phyloP scores from a whole-genome alignment of 805 yeast species.

The Debaryomyces hansenii region DNA sequence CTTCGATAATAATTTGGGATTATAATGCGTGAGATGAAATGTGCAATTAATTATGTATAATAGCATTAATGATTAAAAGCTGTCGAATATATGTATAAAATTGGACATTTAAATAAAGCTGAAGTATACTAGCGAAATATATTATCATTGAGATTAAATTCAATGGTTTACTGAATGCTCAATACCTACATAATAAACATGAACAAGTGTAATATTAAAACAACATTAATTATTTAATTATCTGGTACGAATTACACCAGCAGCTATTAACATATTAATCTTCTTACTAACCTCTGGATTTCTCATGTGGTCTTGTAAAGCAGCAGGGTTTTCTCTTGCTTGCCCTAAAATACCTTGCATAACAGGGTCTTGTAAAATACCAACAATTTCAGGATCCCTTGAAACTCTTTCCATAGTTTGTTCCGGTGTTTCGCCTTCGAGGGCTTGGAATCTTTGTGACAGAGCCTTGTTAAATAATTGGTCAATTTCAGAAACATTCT shows the following conservation, averaged over 20 bases:
- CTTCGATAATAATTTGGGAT: constrained; percentile 33
- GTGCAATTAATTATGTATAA: too few species aligned
- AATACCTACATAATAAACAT: too few species aligned
- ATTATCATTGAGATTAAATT: too few species aligned
- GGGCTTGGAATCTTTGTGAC: constrained; percentile 75
- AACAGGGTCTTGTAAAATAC: constrained; percentile 88
- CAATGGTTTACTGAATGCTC: too few species aligned
- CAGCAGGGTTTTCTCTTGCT: constrained; percentile 94
- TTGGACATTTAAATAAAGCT: too few species aligned
- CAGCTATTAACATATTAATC: constrained; percentile 86
- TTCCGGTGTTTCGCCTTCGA: constrained; percentile 89
- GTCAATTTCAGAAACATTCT: constrained; percentile 73
- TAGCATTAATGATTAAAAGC: too few species aligned
- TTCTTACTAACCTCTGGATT: constrained; percentile 90
- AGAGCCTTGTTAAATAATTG: constrained; percentile 76
- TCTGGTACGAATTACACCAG: constrained; percentile 94
- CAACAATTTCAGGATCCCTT: constrained; percentile 91
- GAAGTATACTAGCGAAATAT: too few species aligned
- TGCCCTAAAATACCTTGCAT: constrained; percentile 94
- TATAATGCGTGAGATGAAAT: constrained; percentile 3
- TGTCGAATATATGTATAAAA: too few species aligned
- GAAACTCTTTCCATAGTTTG: constrained; percentile 88
- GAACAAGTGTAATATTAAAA: too few species aligned
- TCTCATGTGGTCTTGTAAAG: constrained; percentile 95
- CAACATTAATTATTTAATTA: constrained; percentile 18